These are phyloP conservation scores for Canariomyces notabilis DNA, from an alignment of 2,329 filamentous ascomycete genomes.

Conservation along the genomic window DNA sequence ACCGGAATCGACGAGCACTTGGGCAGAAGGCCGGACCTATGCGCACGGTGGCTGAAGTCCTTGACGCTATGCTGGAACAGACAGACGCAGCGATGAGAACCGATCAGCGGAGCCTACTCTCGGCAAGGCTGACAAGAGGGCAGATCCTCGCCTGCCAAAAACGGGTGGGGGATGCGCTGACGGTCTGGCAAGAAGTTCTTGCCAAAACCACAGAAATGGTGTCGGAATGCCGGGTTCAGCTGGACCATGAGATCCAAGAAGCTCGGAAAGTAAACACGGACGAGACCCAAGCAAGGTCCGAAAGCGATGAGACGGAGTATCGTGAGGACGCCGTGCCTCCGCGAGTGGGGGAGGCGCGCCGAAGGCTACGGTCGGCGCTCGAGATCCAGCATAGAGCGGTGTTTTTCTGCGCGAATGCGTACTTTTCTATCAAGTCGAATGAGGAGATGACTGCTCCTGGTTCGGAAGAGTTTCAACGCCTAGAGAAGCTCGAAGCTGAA, in stretches of 20 bases:
- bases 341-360: conserved; percentile 54
- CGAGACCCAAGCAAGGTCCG: conserved; percentile 19
- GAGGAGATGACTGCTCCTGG: conserved; percentile 57
- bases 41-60: conserved; percentile 77
- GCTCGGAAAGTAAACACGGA: conserved; percentile 26
- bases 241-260: conserved; percentile 47
- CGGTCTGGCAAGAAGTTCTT: conserved; percentile 60
- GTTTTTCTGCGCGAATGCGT: conserved; percentile 81
- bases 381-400: conserved; percentile 76
- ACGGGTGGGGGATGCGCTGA: conserved; percentile 60
- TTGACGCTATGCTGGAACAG: conserved; percentile 88
- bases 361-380: conserved; percentile 65
- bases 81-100: conserved; percentile 62
- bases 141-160: conserved; percentile 76
- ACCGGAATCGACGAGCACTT: conserved; percentile 58
- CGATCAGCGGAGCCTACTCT: conserved; percentile 64
- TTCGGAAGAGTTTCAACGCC: conserved; percentile 58
- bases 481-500: conserved; percentile 66
- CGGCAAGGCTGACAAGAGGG: conserved; percentile 61
- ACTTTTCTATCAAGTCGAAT: conserved; percentile 77
- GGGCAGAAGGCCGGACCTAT: conserved; percentile 62
- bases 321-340: conserved; percentile 29
- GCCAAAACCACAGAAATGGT: conserved; percentile 50
- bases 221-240: conserved; percentile 57
- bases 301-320: conserved; percentile 33